Evolutionary conservation across 108 stramenopile genomes (phyloP).

Genomic region (Conticribra weissflogii): DNA sequence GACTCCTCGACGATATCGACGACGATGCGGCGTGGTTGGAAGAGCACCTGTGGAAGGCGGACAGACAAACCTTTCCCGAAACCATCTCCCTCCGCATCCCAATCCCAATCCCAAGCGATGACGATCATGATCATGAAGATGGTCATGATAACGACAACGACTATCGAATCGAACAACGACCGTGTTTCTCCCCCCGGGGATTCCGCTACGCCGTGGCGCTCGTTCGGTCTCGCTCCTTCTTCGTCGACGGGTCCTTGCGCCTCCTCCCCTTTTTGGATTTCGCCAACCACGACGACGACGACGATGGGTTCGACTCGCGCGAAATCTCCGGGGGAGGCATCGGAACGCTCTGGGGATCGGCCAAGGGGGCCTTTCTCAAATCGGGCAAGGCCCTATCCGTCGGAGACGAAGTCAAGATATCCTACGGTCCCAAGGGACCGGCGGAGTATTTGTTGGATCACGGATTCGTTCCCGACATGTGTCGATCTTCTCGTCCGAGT

Average conservation of each 20-base stretch:
- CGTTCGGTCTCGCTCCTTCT: conserved; percentile 79
- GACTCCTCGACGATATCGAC: conserved; percentile 79
- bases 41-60: conserved; percentile 60
- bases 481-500: conserved; percentile 4
- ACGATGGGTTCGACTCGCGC: too few relatives aligned
- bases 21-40: conserved; percentile 81
- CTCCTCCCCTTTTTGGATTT: conserved; percentile 85
- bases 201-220: conserved; percentile 88
- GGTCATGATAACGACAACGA: too few relatives aligned
- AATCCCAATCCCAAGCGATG: conserved; percentile 1
- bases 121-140: too few relatives aligned
- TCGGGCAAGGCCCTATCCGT: conserved; percentile 41
- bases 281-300: conserved; percentile 83
- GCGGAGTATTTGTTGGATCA: conserved; percentile 92
- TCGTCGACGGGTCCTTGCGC: conserved; percentile 82
- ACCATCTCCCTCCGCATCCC: conserved; percentile 32
- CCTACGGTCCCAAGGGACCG: conserved; percentile 90
- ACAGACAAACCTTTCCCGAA: conserved; percentile 67
- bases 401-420: conserved; percentile 78
- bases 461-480: conserved; percentile 78
- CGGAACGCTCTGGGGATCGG: conserved; percentile 70
- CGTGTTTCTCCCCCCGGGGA: conserved; percentile 68
- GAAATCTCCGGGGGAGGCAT: conserved; percentile 68
- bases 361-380: conserved; percentile 65
- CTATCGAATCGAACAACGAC: conserved; percentile 62